Conservation (phyloP, 2,329 filamentous ascomycete species). For the Zalaria obscura region DNA sequence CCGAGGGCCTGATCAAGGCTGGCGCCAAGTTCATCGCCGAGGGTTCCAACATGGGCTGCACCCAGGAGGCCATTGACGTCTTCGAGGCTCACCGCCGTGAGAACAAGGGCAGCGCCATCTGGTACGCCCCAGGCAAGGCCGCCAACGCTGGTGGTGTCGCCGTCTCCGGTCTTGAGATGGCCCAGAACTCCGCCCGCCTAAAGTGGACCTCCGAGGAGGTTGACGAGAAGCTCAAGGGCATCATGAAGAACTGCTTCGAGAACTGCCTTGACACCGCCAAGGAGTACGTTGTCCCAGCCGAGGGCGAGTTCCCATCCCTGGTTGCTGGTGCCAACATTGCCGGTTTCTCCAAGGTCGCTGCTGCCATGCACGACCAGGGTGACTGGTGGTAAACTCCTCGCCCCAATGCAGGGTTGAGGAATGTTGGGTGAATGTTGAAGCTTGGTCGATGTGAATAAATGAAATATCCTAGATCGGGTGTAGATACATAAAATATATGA, state of each 20-base stretch:
- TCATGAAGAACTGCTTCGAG: constrained; percentile 91
- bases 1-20: constrained; percentile 59
- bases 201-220: constrained; percentile 83
- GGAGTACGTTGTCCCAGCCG: constrained; percentile 65
- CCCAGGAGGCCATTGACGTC: constrained; percentile 82
- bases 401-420: too few relatives aligned
- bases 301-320: constrained; percentile 76
- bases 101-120: constrained; percentile 61
- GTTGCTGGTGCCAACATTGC: constrained; percentile 95
- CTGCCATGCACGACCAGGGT: constrained; percentile 90
- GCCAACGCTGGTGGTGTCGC: constrained; percentile 96
- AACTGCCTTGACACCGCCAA: constrained; percentile 80
- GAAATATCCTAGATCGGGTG: too few relatives aligned
- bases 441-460: too few relatives aligned
- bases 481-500: too few relatives aligned
- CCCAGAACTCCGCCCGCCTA: constrained; percentile 84
- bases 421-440: too few relatives aligned
- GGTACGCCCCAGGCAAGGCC: constrained; percentile 93
- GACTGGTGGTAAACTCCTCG: constrained; percentile 56
- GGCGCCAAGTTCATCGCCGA: constrained; percentile 83
- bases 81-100: constrained; percentile 67
- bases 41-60: constrained; percentile 98
- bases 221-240: constrained; percentile 75
- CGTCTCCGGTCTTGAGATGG: constrained; percentile 96
- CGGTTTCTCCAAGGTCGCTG: constrained; percentile 89